phyloP scores from a whole-genome alignment of 768 basidiomycete genomes.

The Amanita pseudoporphyria region DNA sequence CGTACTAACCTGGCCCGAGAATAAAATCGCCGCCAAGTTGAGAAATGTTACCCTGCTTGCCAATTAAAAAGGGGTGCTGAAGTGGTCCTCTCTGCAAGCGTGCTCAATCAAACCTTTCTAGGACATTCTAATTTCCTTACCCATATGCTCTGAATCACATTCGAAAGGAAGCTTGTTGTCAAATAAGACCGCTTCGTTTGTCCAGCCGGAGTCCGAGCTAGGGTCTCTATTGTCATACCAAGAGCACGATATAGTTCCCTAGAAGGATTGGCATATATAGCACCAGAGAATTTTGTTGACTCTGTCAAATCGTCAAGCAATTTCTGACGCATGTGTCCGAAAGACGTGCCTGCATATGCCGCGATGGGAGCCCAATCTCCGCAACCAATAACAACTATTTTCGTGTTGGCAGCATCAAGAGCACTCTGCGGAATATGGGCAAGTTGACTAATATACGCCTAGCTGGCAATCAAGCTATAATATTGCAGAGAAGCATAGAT shows the following conservation, averaged over 20 bases:
- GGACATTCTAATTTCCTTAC: slow-evolving; percentile 18
- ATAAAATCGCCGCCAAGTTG: slow-evolving; percentile 61
- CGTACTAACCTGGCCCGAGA: slow-evolving; percentile 42
- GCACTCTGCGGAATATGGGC: slow-evolving; percentile 29
- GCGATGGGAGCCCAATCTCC: slow-evolving; percentile 45
- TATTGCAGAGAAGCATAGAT: neutral
- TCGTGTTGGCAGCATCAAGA: slow-evolving; percentile 28
- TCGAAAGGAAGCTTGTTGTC: slow-evolving; percentile 18
- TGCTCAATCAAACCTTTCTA: neutral
- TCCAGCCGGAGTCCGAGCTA: slow-evolving; percentile 34
- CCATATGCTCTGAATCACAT: slow-evolving; percentile 33
- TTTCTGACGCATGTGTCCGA: neutral
- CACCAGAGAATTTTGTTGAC: slow-evolving; percentile 31
- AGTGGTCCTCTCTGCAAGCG: slow-evolving; percentile 26
- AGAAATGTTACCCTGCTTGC: slow-evolving; percentile 52
- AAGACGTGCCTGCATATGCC: slow-evolving; percentile 34
- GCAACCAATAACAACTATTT: slow-evolving; percentile 49
- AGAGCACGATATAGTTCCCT: slow-evolving; percentile 48
- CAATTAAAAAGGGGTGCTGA: slow-evolving; percentile 35
- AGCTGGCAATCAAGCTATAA: neutral
- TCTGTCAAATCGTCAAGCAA: slow-evolving; percentile 19
- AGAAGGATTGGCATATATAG: slow-evolving; percentile 58
- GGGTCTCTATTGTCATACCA: slow-evolving; percentile 47
- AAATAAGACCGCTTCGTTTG: slow-evolving; percentile 39
- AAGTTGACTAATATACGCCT: slow-evolving; percentile 43